phyloP scores from a whole-genome alignment of 1,284 basidiomycete genomes.

The Fomitopsis schrenkii region DNA sequence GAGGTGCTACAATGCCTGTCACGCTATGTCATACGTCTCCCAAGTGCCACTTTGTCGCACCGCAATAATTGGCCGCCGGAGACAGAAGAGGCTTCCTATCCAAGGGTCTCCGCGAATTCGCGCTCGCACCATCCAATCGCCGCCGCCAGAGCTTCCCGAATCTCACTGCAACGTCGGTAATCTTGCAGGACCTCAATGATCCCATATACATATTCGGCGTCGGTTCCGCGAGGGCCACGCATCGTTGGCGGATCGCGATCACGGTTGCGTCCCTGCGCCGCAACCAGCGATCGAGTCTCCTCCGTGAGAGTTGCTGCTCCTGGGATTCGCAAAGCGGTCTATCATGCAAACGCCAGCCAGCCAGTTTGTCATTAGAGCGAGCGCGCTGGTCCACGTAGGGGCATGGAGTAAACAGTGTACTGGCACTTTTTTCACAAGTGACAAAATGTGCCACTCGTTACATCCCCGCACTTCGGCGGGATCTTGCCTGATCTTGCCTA shows the following conservation, averaged over 20 bases:
- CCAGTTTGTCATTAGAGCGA: background rate
- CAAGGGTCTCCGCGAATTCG: background rate
- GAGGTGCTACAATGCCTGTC: background rate
- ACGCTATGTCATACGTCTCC: background rate
- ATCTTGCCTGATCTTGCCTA: no score
- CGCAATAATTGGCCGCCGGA: no score
- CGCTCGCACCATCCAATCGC: background rate
- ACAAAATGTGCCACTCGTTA: no score
- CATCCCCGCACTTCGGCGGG: no score
- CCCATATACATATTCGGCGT: background rate
- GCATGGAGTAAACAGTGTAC: background rate
- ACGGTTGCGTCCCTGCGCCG: background rate
- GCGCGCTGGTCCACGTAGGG: background rate
- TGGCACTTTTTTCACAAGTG: no score
- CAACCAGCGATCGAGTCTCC: background rate
- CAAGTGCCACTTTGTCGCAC: no score
- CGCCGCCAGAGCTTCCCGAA: background rate
- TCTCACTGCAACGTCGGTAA: background rate
- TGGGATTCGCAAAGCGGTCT: background rate
- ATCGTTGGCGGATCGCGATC: background rate
- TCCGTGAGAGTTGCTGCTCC: background rate
- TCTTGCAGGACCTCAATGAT: background rate
- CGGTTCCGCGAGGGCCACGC: background rate
- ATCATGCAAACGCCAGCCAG: background rate
- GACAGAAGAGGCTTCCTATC: no score